Evolutionary conservation across 2,329 filamentous ascomycete genomes (phyloP).

Genomic region (Colletotrichum somersetense): DNA sequence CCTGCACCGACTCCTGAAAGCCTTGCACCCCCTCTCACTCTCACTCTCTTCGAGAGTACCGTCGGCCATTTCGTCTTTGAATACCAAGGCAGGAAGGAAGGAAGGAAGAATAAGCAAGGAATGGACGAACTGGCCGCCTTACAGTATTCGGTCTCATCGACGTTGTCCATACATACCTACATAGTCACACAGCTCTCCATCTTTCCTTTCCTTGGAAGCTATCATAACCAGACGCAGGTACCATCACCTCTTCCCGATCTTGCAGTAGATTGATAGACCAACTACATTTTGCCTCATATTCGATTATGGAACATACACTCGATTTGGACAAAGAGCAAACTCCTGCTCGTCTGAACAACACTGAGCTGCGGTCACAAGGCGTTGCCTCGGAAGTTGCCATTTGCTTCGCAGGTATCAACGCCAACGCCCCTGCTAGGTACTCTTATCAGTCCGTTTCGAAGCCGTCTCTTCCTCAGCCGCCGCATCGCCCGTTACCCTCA

Average conservation of each 20-base stretch:
- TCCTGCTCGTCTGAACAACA: slow-evolving; percentile 36
- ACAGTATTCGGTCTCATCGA: neutral
- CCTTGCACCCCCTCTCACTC: neutral
- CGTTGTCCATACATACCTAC: neutral
- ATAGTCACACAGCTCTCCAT: neutral
- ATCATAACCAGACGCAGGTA: neutral
- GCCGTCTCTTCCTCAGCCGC: slow-evolving; percentile 6
- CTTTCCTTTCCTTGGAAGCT: neutral
- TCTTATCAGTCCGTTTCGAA: slow-evolving; percentile 16
- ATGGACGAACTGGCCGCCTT: slow-evolving; percentile 2
- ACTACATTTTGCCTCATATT: neutral
- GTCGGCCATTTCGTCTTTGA: neutral
- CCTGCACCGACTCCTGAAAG: slow-evolving; percentile 14
- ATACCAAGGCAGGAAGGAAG: neutral
- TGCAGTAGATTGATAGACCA: neutral
- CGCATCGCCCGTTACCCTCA: slow-evolving; percentile 15
- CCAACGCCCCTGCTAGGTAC: slow-evolving; percentile 7
- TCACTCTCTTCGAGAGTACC: neutral
- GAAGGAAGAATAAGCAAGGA: neutral
- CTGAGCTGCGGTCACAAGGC: neutral
- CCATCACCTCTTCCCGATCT: neutral
- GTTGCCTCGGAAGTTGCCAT: slow-evolving; percentile 2
- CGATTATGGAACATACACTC: neutral
- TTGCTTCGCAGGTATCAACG: slow-evolving; percentile 2
- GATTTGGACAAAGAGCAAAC: slow-evolving; percentile 1